These are phyloP conservation scores for Xerocomus minutiporus DNA, from an alignment of 1,284 basidiomycete genomes.

Conservation along the genomic window DNA sequence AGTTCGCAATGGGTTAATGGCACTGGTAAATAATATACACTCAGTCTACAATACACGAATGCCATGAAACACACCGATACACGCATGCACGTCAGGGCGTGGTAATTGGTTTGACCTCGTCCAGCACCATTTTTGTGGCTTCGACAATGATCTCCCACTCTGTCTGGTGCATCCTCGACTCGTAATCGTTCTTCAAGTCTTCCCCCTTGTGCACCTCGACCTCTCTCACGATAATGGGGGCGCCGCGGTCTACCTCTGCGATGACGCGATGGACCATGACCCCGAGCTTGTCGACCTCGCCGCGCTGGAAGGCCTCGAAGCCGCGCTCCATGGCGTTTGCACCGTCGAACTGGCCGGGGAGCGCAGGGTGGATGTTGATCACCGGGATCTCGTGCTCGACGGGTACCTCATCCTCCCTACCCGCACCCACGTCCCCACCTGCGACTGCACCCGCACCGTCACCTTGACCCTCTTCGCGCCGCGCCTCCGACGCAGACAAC, in stretches of 20 bases:
- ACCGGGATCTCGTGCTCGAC: conserved; percentile 62
- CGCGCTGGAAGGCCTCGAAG: conserved; percentile 82
- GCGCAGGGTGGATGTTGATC: conserved; percentile 95
- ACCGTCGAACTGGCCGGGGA: conserved; percentile 94
- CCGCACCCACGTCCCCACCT: conserved; percentile 7
- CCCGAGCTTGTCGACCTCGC: conserved; percentile 75
- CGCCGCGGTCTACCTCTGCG: conserved; percentile 89
- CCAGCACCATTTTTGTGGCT: conserved; percentile 67
- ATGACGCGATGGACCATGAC: conserved; percentile 96
- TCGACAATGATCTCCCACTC: conserved; percentile 94
- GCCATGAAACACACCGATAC: conserved; percentile 11
- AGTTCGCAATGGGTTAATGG: conserved; percentile 18
- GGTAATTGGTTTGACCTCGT: conserved; percentile 35
- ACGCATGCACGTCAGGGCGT: background rate
- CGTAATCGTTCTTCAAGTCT: conserved; percentile 62
- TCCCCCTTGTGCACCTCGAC: conserved; percentile 77
- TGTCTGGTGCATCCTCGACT: conserved; percentile 72
- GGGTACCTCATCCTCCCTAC: conserved; percentile 22
- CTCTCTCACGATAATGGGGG: conserved; percentile 79
- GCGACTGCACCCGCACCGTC: conserved; percentile 16
- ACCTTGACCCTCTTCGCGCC: conserved; percentile 10
- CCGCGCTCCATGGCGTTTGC: conserved; percentile 87
- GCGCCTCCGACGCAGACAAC: background rate
- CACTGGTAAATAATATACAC: conserved; percentile 10
- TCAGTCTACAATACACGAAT: conserved; percentile 16